Percentiles rank a stretch among this genome's conserved stretches.
phyloP scores from a whole-genome alignment of 139 green algal species.

The Picochlorum sp. region DNA sequence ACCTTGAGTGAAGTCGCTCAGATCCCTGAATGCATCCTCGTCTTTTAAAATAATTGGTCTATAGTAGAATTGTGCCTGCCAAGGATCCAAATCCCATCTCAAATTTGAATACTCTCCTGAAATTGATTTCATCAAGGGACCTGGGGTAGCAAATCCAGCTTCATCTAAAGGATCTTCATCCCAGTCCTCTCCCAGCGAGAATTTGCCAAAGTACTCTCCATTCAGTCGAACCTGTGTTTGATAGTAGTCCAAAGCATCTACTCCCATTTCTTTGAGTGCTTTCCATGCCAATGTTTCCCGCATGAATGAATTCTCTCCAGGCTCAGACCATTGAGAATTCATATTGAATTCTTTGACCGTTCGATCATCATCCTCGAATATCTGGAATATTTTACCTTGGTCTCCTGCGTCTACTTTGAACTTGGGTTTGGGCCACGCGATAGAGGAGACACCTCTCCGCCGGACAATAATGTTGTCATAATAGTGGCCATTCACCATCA shows the following conservation, averaged over 20 bases:
- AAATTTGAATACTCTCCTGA: conserved; percentile 50
- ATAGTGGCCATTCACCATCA: conserved; percentile 45
- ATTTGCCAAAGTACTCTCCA: conserved; percentile 65
- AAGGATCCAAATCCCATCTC: conserved; percentile 36
- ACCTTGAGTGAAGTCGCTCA: conserved; percentile 42
- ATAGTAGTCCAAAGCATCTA: conserved; percentile 30
- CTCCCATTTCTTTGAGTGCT: conserved; percentile 28
- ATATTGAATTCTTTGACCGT: conserved; percentile 17
- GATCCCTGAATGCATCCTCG: conserved; percentile 4
- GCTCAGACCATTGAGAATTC: conserved; percentile 46
- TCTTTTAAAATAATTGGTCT: conserved; percentile 11
- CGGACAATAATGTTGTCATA: conserved; percentile 48
- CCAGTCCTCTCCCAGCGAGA: conserved; percentile 51
- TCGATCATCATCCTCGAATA: neutral
- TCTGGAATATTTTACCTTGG: conserved; percentile 25
- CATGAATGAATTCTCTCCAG: conserved; percentile 77
- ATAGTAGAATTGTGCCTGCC: conserved; percentile 31
- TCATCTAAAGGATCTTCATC: conserved; percentile 40
- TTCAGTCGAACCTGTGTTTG: conserved; percentile 63
- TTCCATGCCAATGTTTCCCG: conserved; percentile 42
- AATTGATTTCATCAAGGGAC: conserved; percentile 54
- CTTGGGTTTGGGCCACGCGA: conserved; percentile 75
- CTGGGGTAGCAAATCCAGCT: conserved; percentile 4
- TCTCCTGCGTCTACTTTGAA: conserved; percentile 46
- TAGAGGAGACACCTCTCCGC: conserved; percentile 16